Percentiles rank a stretch among this genome's conserved stretches.
Evolutionary conservation across 352 stramenopile genomes (phyloP).

Genomic region (Thraustotheca clavata): DNA sequence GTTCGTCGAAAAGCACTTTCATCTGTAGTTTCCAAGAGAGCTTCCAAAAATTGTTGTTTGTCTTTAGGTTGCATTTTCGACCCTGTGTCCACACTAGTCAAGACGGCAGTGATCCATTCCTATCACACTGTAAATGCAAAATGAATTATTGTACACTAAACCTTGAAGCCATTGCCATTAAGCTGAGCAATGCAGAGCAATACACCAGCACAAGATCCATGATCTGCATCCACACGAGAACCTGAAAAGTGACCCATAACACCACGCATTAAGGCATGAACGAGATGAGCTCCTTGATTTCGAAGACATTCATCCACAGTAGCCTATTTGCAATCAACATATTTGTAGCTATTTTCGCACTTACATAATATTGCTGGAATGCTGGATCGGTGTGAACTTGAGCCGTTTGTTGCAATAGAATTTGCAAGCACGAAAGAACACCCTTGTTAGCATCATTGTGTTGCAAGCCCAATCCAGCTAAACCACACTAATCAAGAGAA

Average conservation of each 20-base stretch:
- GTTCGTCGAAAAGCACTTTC: conserved; percentile 67
- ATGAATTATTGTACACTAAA: conserved; percentile 26
- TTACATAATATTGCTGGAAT: neutral
- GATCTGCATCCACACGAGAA: conserved; percentile 68
- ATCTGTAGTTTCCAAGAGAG: conserved; percentile 48
- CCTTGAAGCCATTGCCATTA: conserved; percentile 42
- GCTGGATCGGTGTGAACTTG: neutral
- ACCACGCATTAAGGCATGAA: conserved; percentile 49
- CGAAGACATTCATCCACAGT: conserved; percentile 27
- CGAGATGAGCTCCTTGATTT: conserved; percentile 35
- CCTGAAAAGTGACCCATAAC: conserved; percentile 51
- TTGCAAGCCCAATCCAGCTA: conserved; percentile 82
- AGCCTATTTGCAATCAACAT: neutral
- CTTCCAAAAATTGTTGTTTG: conserved; percentile 46
- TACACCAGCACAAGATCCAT: conserved; percentile 62
- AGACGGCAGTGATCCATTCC: conserved; percentile 57
- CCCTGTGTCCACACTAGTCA: conserved; percentile 19
- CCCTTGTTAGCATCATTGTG: conserved; percentile 93
- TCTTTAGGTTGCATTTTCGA: conserved; percentile 57
- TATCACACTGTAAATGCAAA: conserved; percentile 24
- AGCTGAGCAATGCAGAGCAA: conserved; percentile 63
- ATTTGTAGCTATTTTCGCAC: neutral
- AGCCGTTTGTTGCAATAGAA: conserved; percentile 24
- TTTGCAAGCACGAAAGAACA: conserved; percentile 89
- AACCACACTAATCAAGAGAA: conserved; percentile 37